Percentiles rank a stretch among this genome's conserved stretches.
These are phyloP conservation scores for Populus hybrid DNA, from an alignment of 441 rosid genomes.

Conservation along the genomic window DNA sequence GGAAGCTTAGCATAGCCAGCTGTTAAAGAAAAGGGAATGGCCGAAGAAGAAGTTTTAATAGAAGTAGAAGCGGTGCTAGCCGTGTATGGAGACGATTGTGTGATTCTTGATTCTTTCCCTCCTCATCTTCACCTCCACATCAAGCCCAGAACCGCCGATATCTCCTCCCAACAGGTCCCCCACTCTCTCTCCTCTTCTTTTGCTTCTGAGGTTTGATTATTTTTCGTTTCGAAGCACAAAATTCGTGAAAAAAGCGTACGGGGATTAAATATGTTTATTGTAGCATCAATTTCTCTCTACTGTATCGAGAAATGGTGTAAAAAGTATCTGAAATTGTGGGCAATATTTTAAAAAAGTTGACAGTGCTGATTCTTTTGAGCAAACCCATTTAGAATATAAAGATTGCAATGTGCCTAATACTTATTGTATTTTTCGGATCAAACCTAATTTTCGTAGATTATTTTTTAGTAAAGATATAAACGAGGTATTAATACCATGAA, in stretches of 20 bases:
- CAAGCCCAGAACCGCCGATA: constrained; percentile 83
- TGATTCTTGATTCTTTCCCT: constrained; percentile 54
- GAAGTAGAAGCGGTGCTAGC: constrained; percentile 83
- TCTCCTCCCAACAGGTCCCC: constrained; percentile 83
- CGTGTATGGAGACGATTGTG: constrained; percentile 73
- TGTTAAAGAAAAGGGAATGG: constrained; percentile 26
- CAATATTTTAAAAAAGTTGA: background rate
- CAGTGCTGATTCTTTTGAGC: background rate
- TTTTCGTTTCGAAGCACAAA: background rate
- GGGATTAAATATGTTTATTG: background rate
- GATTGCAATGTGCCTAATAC: background rate
- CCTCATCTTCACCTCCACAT: constrained; percentile 64
- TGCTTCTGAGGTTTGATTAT: background rate
- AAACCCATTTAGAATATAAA: background rate
- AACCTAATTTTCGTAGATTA: background rate
- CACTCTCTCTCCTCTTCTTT: background rate
- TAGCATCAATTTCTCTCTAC: background rate
- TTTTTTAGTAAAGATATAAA: background rate
- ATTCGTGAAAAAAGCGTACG: background rate
- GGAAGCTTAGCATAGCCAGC: background rate
- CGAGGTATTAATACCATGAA: no score
- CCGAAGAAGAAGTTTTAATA: constrained; percentile 36
- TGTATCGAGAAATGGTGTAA: background rate
- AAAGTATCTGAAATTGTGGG: background rate
- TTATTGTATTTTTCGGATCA: no score